These are phyloP conservation scores for Cryptococcus neoformans DNA, from an alignment of 1,284 basidiomycete genomes.

Conservation along the genomic window DNA sequence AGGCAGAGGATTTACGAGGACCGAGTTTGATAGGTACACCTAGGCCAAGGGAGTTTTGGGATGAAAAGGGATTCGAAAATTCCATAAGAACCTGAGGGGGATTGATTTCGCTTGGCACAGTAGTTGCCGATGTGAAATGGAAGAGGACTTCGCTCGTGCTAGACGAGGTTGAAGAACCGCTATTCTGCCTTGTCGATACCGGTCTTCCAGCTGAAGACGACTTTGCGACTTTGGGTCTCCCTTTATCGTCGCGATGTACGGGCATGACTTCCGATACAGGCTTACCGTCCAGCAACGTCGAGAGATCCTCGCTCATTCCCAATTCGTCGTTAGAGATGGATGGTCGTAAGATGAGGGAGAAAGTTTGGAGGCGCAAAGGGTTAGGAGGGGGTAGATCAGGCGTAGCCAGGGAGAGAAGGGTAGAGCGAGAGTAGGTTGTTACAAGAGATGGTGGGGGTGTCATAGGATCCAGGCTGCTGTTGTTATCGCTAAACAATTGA, in stretches of 20 bases:
- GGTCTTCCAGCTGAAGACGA: background rate
- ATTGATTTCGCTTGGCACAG: background rate
- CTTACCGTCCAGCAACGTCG: constrained; percentile 8
- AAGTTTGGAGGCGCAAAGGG: constrained; percentile 6
- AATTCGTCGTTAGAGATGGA: constrained; percentile 6
- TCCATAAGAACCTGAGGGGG: constrained; percentile 10
- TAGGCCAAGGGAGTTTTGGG: background rate
- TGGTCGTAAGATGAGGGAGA: constrained; percentile 6
- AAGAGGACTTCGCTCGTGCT: constrained; percentile 3
- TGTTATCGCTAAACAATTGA: background rate
- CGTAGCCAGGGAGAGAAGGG: constrained; percentile 7
- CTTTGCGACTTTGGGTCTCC: background rate
- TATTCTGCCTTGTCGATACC: background rate
- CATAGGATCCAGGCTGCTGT: background rate
- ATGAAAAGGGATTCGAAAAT: constrained; percentile 12
- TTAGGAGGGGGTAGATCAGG: background rate
- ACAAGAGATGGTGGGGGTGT: constrained; percentile 6
- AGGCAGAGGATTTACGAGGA: background rate
- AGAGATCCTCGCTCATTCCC: constrained; percentile 5
- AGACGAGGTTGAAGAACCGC: background rate
- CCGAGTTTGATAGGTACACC: background rate
- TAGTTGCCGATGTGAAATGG: constrained; percentile 5
- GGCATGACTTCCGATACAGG: background rate
- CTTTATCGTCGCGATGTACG: background rate
- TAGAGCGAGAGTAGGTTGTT: constrained; percentile 4